phyloP scores from a whole-genome alignment of 164 flowering plant genomes.

The Umbellularia californica region DNA sequence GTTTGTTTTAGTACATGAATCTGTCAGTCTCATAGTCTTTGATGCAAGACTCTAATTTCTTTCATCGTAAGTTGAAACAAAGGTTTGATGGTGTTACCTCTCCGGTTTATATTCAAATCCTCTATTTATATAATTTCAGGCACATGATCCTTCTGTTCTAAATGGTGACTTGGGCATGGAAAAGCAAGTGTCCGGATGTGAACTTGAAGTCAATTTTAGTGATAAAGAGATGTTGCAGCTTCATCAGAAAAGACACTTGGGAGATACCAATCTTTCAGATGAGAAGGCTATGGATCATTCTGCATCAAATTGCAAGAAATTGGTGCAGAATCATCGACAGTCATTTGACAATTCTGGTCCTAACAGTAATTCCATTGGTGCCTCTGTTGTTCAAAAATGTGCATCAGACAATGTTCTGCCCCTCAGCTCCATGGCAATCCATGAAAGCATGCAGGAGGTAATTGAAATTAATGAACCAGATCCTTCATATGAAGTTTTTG shows the following conservation, averaged over 20 bases:
- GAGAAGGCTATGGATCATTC: slow-evolving; percentile 10
- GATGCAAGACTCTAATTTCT: neutral
- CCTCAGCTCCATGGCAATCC: neutral
- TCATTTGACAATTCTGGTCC: neutral
- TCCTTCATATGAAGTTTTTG: slow-evolving; percentile 17
- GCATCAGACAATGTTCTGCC: neutral
- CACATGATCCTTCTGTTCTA: neutral
- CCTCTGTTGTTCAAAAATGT: slow-evolving; percentile 7
- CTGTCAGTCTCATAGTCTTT: neutral
- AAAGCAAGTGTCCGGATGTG: neutral
- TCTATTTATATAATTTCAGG: slow-evolving; percentile 6
- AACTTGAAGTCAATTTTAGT: neutral
- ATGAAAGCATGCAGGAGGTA: neutral
- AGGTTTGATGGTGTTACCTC: neutral
- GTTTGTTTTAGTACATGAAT: neutral
- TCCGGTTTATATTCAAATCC: neutral
- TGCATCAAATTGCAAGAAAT: slow-evolving; percentile 1
- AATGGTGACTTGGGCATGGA: neutral
- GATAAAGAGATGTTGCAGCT: slow-evolving; percentile 3
- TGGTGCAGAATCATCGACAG: neutral
- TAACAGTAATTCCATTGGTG: slow-evolving; percentile 2
- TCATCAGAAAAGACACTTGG: neutral
- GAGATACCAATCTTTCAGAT: neutral
- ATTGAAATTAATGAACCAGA: neutral
- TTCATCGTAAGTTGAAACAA: neutral